Base-by-base conservation (phyloP, 2,329 filamentous ascomycete genomes). In the Calonectria pseudoturangicola region DNA sequence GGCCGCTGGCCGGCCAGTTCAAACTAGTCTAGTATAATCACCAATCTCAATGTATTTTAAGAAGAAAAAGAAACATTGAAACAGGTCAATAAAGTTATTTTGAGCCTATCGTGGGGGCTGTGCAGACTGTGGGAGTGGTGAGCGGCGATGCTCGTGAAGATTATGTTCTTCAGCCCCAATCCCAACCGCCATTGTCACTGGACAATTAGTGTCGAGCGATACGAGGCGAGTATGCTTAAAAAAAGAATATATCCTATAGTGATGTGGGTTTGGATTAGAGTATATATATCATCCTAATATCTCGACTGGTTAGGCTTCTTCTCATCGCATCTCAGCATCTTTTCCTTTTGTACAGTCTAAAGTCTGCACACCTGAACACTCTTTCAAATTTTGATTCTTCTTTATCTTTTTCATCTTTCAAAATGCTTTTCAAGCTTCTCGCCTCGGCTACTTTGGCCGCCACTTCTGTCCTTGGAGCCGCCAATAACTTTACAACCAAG, bases 391-490 rank as follows among this genome's bases (percentile, higher is more conserved):
- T 58, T 33, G 5, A 33, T 33, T 27, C 33, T 33, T 41, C 13
- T 36, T 39, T n/a, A 13, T n/a, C 30, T 39, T 56, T 7, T 62
- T 28, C 47, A 4, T 25, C 28, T n/a, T 74, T 51, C 48, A 71
- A 71, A n/a, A 82, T 81, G 80, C 63, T 77, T 66, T 64, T 79
- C 66, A 74, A 74, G 62, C 47, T 74, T 9, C 16, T 79, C 66
- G 30, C 78, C 54, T 50, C 77, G 43, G 67, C 74, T 18, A 51
- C 76, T 43, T 25, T 78, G 39, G 71, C 78, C 54, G 66, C 74
- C 47, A 62, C 77, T 50, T 73, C 77, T 28, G 73, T 72, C 48
- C 63, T 79, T n/a, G 79, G 71, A n/a, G 71, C 74, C 18, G 62
- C 79, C n/a, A 69, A 75, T 10, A 28, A 65, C 33, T 64, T 71